Percentiles rank a stretch among this genome's conserved stretches.
Conservation (phyloP, 768 basidiomycete species). For the Chalciporus chontae region DNA sequence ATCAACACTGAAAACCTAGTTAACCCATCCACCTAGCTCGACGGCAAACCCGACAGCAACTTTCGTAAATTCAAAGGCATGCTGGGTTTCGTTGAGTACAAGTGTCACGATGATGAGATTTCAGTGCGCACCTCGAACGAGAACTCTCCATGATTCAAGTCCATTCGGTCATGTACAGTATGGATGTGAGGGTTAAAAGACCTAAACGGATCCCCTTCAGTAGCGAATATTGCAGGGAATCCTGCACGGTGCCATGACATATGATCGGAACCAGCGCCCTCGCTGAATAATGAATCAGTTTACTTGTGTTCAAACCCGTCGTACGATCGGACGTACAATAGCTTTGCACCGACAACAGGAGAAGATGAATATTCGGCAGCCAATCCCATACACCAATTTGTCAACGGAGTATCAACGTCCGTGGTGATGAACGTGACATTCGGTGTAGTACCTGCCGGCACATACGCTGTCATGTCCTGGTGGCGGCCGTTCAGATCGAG, state of each 20-base stretch:
- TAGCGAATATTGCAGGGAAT: conserved; percentile 40
- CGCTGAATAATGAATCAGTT: conserved; percentile 22
- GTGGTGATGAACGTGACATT: conserved; percentile 30
- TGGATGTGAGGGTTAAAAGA: conserved; percentile 43
- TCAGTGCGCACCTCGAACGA: conserved; percentile 31
- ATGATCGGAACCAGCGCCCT: conserved; percentile 43
- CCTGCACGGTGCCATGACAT: conserved; percentile 45
- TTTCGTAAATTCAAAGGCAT: conserved; percentile 60
- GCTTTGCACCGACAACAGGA: conserved; percentile 12
- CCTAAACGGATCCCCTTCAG: conserved; percentile 40
- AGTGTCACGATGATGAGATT: not conserved
- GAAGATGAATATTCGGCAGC: conserved; percentile 29
- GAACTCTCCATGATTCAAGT: conserved; percentile 37
- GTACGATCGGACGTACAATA: conserved; percentile 28
- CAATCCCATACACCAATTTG: conserved; percentile 32
- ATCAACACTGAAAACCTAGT: not conserved
- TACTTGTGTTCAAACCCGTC: not conserved
- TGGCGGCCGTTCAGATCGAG: not conserved
- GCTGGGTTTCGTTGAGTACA: conserved; percentile 30
- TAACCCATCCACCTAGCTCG: conserved; percentile 37
- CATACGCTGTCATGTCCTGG: conserved; percentile 40
- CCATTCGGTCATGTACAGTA: conserved; percentile 25
- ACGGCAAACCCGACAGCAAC: conserved; percentile 55
- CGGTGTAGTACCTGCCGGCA: conserved; percentile 8
- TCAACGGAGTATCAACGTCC: conserved; percentile 45